Conservation (phyloP, 164 flowering plant species). For the Euptelea pleiosperma region DNA sequence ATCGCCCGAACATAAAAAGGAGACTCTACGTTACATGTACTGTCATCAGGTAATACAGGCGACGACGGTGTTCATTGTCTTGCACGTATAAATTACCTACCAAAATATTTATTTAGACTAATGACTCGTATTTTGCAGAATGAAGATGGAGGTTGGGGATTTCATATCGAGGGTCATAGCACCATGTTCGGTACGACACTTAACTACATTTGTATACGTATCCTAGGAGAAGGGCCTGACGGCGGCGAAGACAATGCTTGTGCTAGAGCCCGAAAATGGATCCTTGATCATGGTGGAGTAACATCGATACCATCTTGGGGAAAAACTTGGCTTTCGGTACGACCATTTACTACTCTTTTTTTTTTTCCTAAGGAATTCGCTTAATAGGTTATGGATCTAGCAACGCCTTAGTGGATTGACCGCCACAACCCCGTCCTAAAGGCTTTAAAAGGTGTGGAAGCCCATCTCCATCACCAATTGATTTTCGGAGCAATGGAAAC, state of each 20-base stretch:
- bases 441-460: no score
- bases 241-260: constrained; percentile 40
- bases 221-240: constrained; percentile 53
- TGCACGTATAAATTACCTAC: background rate
- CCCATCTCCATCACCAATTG: no score
- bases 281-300: constrained; percentile 58
- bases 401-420: no score
- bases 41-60: constrained; percentile 87
- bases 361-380: no score
- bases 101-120: background rate
- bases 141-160: constrained; percentile 84
- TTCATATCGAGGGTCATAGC: constrained; percentile 73
- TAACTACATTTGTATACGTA: constrained; percentile 48
- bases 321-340: constrained; percentile 60
- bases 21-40: constrained; percentile 53
- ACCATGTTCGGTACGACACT: constrained; percentile 65
- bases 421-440: no score
- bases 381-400: no score
- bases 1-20: constrained; percentile 38
- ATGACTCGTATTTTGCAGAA: constrained; percentile 36
- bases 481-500: no score
- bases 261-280: constrained; percentile 50
- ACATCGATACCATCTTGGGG: constrained; percentile 61
- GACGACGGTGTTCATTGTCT: no score
- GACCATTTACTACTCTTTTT: background rate